phyloP scores from a whole-genome alignment of 495 filamentous ascomycete species.

The Gamarada debralockiae region DNA sequence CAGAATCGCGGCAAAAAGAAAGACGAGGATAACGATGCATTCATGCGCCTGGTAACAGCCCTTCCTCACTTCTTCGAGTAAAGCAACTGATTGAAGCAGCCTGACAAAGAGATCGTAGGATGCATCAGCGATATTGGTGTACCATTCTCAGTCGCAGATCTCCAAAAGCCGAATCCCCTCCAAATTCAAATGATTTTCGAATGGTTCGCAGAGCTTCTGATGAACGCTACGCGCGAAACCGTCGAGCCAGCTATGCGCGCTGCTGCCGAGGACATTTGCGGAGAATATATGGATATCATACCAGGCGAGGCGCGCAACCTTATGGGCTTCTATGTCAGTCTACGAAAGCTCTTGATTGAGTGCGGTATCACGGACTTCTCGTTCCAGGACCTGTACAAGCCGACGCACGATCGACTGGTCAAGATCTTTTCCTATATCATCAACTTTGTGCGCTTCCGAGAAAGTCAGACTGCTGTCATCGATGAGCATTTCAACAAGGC shows the following conservation, averaged over 20 bases:
- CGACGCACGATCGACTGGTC: slow-evolving; percentile 79
- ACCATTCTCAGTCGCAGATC: slow-evolving; percentile 78
- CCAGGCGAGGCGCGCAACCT: slow-evolving; percentile 84
- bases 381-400: slow-evolving; percentile 84
- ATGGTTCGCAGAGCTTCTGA: slow-evolving; percentile 90
- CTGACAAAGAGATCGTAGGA: slow-evolving; percentile 86
- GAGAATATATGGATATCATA: slow-evolving; percentile 74
- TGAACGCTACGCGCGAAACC: slow-evolving; percentile 85
- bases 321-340: slow-evolving; percentile 84
- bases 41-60: slow-evolving; percentile 74
- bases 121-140: slow-evolving; percentile 97
- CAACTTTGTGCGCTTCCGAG: slow-evolving; percentile 96
- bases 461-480: slow-evolving; percentile 79
- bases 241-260: slow-evolving; percentile 94
- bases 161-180: slow-evolving; percentile 88
- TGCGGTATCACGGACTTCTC: slow-evolving; percentile 92
- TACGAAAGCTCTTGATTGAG: slow-evolving; percentile 73
- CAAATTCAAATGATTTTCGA: slow-evolving; percentile 96
- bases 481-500: slow-evolving; percentile 89
- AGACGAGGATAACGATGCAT: slow-evolving; percentile 77
- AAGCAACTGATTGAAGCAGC: slow-evolving; percentile 24
- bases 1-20: slow-evolving; percentile 64
- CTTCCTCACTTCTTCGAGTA: background rate
- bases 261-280: slow-evolving; percentile 79
- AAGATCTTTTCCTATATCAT: slow-evolving; percentile 95